A percentile compares a stretch with the other conserved stretches of the same genome.
Conservation (phyloP, 2,329 filamentous ascomycete genomes). For the Claviceps humidiphila region DNA sequence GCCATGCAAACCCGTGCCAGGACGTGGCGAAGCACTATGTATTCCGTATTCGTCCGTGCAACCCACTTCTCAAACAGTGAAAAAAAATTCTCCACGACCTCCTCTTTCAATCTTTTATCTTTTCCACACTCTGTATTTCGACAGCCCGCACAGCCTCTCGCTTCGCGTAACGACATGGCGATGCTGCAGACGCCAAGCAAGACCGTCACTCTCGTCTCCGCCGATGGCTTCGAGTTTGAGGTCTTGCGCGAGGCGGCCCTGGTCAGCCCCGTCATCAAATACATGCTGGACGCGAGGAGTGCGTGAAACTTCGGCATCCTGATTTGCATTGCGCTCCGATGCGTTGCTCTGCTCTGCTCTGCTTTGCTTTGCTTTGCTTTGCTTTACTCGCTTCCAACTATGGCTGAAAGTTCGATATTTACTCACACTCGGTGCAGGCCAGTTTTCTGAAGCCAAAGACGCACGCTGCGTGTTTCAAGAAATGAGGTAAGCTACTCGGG, state of each 20-base stretch:
- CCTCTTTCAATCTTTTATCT: background rate
- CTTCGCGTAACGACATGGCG: slow-evolving; percentile 2
- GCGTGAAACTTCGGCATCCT: slow-evolving; percentile 11
- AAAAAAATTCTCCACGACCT: background rate
- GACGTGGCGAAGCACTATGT: background rate
- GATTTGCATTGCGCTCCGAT: background rate
- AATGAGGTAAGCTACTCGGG: slow-evolving; percentile 47
- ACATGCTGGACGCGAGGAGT: slow-evolving; percentile 62
- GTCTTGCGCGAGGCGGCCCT: slow-evolving; percentile 57
- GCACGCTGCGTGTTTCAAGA: slow-evolving; percentile 56
- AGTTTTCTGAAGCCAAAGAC: slow-evolving; percentile 51
- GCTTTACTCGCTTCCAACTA: background rate
- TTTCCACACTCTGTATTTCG: too few relatives aligned
- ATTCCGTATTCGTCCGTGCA: background rate
- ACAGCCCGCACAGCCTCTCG: background rate
- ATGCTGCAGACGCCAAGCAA: slow-evolving; percentile 32
- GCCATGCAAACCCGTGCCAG: background rate
- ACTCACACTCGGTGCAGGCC: slow-evolving; percentile 28
- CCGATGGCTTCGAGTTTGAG: slow-evolving; percentile 65
- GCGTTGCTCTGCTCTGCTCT: background rate
- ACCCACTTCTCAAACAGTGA: background rate
- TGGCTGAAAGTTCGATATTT: background rate
- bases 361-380: background rate
- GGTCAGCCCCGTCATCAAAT: slow-evolving; percentile 58
- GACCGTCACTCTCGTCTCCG: slow-evolving; percentile 66